A percentile compares a stretch with the other conserved stretches of the same genome.
These are phyloP conservation scores for Tolypocladium album DNA, from an alignment of 2,329 filamentous ascomycete genomes.

Conservation along the genomic window DNA sequence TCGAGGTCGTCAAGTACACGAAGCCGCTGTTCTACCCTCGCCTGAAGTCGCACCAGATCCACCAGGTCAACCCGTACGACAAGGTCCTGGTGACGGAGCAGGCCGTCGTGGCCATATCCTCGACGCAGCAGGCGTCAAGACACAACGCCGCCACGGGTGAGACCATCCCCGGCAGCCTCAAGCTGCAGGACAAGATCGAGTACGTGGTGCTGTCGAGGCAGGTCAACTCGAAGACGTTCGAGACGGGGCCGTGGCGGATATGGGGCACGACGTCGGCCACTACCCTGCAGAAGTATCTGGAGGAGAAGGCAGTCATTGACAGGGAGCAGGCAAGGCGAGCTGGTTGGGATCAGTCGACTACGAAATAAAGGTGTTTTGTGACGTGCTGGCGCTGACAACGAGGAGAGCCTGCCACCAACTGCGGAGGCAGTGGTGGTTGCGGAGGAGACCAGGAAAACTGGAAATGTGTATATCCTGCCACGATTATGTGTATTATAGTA, in stretches of 20 bases:
- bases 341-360: conserved; percentile 15
- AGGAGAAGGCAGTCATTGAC: conserved; percentile 23
- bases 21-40: conserved; percentile 29
- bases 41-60: conserved; percentile 44
- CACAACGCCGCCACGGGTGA: conserved; percentile 23
- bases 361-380: background rate
- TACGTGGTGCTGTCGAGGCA: conserved; percentile 50
- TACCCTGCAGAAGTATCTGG: conserved; percentile 28
- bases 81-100: conserved; percentile 30
- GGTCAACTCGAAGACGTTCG: conserved; percentile 33
- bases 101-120: conserved; percentile 49
- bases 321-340: conserved; percentile 21
- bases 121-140: conserved; percentile 41
- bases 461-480: background rate
- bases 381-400: background rate
- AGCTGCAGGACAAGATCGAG: conserved; percentile 47
- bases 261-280: conserved; percentile 53
- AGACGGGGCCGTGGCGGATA: conserved; percentile 46
- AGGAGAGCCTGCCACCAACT: background rate
- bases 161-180: conserved; percentile 34
- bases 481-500: background rate
- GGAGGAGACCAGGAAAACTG: background rate
- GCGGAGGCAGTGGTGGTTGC: background rate
- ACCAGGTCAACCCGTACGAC: conserved; percentile 31
- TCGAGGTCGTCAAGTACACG: conserved; percentile 45